Conservation (phyloP, 768 basidiomycete genomes). For the Scleroderma bovista region DNA sequence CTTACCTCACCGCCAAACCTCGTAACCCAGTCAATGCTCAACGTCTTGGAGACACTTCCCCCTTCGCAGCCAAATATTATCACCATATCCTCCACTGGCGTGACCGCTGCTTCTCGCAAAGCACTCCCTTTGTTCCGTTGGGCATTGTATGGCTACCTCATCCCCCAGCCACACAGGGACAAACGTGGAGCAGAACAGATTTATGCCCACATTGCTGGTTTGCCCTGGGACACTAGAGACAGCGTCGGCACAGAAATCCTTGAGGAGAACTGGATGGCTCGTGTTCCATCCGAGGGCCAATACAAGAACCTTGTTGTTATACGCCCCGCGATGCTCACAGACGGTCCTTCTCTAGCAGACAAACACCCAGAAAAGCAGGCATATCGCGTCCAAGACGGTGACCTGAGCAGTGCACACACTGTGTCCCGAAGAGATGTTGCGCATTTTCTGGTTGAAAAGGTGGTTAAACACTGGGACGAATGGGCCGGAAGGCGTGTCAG, state of each 20-base stretch:
- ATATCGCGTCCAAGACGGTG: conserved; percentile 41
- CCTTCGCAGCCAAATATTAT: conserved; percentile 43
- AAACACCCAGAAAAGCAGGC: conserved; percentile 18
- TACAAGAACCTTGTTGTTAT: conserved; percentile 42
- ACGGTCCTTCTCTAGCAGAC: conserved; percentile 42
- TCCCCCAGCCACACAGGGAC: conserved; percentile 48
- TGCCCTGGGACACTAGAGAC: conserved; percentile 46
- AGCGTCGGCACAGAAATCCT: conserved; percentile 37
- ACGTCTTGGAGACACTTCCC: conserved; percentile 51
- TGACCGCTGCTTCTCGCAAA: conserved; percentile 39
- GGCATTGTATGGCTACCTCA: conserved; percentile 41
- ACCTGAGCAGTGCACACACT: conserved; percentile 37
- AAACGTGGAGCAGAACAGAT: conserved; percentile 56
- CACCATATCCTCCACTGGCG: conserved; percentile 45
- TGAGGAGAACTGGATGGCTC: conserved; percentile 37
- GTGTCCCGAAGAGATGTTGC: conserved; percentile 60
- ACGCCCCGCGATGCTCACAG: conserved; percentile 52
- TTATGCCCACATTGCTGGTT: conserved; percentile 42
- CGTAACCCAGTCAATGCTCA: conserved; percentile 51
- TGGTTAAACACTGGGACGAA: conserved; percentile 45
- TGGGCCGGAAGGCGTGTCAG: conserved; percentile 45
- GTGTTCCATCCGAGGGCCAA: conserved; percentile 36
- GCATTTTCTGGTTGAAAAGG: conserved; percentile 52
- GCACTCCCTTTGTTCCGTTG: conserved; percentile 44
- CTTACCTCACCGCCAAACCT: conserved; percentile 48